Base-by-base conservation (phyloP, 2,329 filamentous ascomycete species). In the Immersiporthe knoxdaviesiana region DNA sequence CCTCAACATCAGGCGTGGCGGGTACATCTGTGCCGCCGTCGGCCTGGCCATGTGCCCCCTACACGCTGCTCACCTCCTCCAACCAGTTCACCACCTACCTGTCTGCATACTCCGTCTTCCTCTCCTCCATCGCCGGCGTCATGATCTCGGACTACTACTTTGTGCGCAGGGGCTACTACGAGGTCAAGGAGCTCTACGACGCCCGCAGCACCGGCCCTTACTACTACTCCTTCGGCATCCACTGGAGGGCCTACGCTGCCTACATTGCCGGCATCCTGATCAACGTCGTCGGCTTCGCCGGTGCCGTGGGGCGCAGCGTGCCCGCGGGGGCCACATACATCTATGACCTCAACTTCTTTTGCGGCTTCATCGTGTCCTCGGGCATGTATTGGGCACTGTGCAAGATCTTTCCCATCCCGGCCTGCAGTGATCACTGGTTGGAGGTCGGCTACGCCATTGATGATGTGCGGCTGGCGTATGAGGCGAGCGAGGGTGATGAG, bases 51-150 rank as follows among this genome's bases (percentile, higher is more conserved):
- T 97, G 88, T 96, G 92, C 77, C 94, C n/a, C 94, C 0, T 95
- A 91, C 88, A 92, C 92, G 70, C 86, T 97, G 0, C 87, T 97
- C 11, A 89, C 86, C 1, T 83, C 84, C 59, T 88, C 88, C 59
- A 97, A 95, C 83, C 90, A 91, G 79, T 97, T 97, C 82, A 96
- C 92, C 0, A 97, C 92, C 3, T 97, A 97, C 77, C 88, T 97
- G 0, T 96, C 92, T 0, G 91, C 94, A 1, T 97, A 97, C 82
- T 94, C 92, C 3, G 93, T 97, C 68, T 97, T 97, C 81, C 86
- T 97, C n/a, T 94, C 92, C 70, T 93, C 92, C 58, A 97, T 97
- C 72, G 94, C 93, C 0, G 94, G 94, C n/a, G 93, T 97, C 72
- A 96, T 97, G 82, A 84, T 94, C 70, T 87, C 85, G 74, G 94